These are phyloP conservation scores for Fusarium brevicatenulatum DNA, from an alignment of 2,329 filamentous ascomycete genomes.

Conservation along the genomic window DNA sequence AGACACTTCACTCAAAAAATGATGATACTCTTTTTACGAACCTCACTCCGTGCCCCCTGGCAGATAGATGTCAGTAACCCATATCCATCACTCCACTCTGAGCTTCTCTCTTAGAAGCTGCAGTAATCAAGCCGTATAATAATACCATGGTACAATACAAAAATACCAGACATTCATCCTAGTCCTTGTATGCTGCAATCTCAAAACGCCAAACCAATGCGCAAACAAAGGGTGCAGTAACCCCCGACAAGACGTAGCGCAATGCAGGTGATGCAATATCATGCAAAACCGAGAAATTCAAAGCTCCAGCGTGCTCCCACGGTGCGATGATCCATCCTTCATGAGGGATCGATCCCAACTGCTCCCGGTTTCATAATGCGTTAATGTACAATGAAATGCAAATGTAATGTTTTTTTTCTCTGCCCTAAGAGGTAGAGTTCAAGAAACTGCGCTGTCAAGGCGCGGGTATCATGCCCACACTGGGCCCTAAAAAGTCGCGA, in stretches of 20 bases:
- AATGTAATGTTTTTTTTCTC: slow-evolving; percentile 16
- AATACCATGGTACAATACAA: slow-evolving; percentile 36
- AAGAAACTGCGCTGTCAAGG: slow-evolving; percentile 39
- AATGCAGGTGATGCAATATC: slow-evolving; percentile 33
- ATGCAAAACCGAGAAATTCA: slow-evolving; percentile 36
- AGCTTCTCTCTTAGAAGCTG: slow-evolving; percentile 27
- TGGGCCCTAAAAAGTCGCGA: slow-evolving; percentile 39
- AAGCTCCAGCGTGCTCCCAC: slow-evolving; percentile 38
- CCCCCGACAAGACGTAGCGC: slow-evolving; percentile 10
- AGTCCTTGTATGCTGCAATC: slow-evolving; percentile 29
- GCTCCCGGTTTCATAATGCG: slow-evolving; percentile 41
- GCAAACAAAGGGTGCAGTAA: slow-evolving; percentile 10
- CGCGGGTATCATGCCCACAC: slow-evolving; percentile 48
- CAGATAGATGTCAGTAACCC: slow-evolving; percentile 22
- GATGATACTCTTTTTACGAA: slow-evolving; percentile 37
- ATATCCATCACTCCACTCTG: slow-evolving; percentile 23
- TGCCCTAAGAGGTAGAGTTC: slow-evolving; percentile 15
- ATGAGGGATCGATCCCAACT: slow-evolving; percentile 25
- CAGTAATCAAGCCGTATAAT: slow-evolving; percentile 18
- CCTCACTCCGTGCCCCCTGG: slow-evolving; percentile 36
- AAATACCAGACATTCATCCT: slow-evolving; percentile 33
- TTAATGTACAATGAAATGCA: slow-evolving; percentile 43
- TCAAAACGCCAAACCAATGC: slow-evolving; percentile 39
- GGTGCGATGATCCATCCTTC: slow-evolving; percentile 35
- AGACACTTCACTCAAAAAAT: slow-evolving; percentile 26